Percentiles rank a stretch among this genome's conserved stretches.
These are phyloP conservation scores for Coniophora puteana DNA, from an alignment of 1,284 basidiomycete species.

Conservation along the genomic window DNA sequence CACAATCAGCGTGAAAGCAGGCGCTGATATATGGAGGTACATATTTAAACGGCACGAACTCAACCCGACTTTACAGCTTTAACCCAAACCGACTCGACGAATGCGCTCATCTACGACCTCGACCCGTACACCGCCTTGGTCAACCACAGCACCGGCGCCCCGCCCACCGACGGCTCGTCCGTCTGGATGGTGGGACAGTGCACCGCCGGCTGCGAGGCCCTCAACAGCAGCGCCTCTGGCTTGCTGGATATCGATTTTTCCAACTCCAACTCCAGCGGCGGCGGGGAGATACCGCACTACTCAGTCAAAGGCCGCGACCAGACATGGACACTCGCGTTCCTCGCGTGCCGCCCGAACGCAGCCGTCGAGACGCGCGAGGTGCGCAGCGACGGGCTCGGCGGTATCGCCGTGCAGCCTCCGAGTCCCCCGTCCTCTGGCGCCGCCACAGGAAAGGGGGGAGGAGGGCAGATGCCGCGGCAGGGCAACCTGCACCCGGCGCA, in stretches of 20 bases:
- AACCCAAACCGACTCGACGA: no score
- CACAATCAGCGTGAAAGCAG: no score
- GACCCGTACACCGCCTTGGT: constrained; percentile 9
- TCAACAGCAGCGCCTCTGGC: no score
- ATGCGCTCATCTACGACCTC: constrained; percentile 4
- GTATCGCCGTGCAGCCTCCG: constrained; percentile 20
- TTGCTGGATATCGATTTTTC: constrained; percentile 3
- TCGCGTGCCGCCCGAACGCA: constrained; percentile 20
- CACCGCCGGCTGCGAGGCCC: constrained; percentile 14
- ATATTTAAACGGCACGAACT: no score
- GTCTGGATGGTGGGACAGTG: constrained; percentile 20
- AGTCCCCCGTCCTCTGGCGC: no score
- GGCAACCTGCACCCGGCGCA: constrained; percentile 22
- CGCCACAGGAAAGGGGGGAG: constrained; percentile 5
- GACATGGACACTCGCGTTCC: constrained; percentile 18
- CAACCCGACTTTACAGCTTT: no score
- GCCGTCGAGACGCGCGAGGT: constrained; percentile 24
- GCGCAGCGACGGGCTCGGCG: constrained; percentile 17
- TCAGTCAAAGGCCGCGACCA: constrained; percentile 13
- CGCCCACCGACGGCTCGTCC: constrained; percentile 17
- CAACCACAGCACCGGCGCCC: constrained; percentile 21
- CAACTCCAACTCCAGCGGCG: constrained; percentile 11
- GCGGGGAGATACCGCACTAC: constrained; percentile 13
- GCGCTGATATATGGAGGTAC: no score
- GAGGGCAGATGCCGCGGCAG: constrained; percentile 13